Percentiles rank a stretch among this genome's conserved stretches.
Conservation (phyloP, 345 rosid genomes). For the Populus simonii region DNA sequence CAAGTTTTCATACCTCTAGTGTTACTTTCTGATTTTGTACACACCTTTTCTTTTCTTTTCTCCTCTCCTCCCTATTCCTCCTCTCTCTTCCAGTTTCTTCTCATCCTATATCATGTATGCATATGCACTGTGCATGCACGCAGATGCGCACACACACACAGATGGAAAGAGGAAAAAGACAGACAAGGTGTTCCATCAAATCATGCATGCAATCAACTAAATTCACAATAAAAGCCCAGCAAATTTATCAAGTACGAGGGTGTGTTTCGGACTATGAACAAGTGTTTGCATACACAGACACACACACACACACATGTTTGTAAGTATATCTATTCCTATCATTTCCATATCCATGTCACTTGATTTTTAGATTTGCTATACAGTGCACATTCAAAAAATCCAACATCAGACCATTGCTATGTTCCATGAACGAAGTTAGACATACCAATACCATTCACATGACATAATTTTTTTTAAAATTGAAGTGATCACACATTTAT, state of each 20-base stretch:
- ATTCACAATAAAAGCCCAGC: neutral
- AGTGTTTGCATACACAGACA: neutral
- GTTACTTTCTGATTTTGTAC: neutral
- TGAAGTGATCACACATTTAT: neutral
- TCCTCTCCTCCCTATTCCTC: neutral
- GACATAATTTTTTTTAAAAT: neutral
- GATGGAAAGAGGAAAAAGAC: neutral
- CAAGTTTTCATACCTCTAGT: neutral
- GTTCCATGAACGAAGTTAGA: neutral
- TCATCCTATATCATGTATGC: too few species aligned
- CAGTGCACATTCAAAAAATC: neutral
- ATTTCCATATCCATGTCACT: neutral
- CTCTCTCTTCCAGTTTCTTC: neutral
- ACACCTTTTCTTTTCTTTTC: neutral
- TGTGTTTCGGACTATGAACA: neutral
- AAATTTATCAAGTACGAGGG: neutral
- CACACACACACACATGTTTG: neutral
- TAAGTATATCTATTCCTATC: neutral
- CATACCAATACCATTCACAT: too few species aligned
- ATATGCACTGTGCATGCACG: neutral
- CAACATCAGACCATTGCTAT: neutral
- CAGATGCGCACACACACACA: too few species aligned
- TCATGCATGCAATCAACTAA: neutral
- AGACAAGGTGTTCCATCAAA: neutral
- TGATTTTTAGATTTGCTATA: neutral